Evolutionary conservation across 2,329 filamentous ascomycete genomes (phyloP).

Genomic region (Aspergillus sp.): DNA sequence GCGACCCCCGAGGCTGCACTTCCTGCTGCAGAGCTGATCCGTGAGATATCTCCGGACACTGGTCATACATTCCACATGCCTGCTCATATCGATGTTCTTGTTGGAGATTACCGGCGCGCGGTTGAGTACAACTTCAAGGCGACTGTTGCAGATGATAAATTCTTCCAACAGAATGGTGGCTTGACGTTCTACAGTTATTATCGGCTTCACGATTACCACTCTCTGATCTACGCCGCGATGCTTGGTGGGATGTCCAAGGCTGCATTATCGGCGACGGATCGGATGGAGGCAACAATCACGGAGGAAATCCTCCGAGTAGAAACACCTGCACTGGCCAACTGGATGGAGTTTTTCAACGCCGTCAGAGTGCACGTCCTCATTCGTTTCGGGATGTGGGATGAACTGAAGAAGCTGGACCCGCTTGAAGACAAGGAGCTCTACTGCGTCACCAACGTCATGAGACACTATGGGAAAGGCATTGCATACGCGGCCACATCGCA

Average conservation of each 20-base stretch:
- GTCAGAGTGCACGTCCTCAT: conserved; percentile 68
- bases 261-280: conserved; percentile 59
- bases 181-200: conserved; percentile 71
- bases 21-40: conserved; percentile 59
- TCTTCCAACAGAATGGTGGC: conserved; percentile 51
- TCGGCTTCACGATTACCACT: conserved; percentile 71
- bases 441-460: conserved; percentile 67
- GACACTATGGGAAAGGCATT: conserved; percentile 66
- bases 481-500: conserved; percentile 61
- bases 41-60: conserved; percentile 63
- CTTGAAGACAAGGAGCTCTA: conserved; percentile 63
- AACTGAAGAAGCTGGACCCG: conserved; percentile 58
- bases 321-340: conserved; percentile 74
- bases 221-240: conserved; percentile 74
- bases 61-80: conserved; percentile 76
- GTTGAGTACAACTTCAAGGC: conserved; percentile 66
- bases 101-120: conserved; percentile 68
- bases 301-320: conserved; percentile 63
- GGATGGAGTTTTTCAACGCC: conserved; percentile 69
- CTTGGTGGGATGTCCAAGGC: conserved; percentile 64
- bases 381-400: conserved; percentile 70
- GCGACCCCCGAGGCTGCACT: conserved; percentile 61
- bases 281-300: conserved; percentile 62
- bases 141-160: conserved; percentile 66
- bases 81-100: conserved; percentile 69